phyloP scores from a whole-genome alignment of 2,329 filamentous ascomycete species.

The Davidsoniella virescens region DNA sequence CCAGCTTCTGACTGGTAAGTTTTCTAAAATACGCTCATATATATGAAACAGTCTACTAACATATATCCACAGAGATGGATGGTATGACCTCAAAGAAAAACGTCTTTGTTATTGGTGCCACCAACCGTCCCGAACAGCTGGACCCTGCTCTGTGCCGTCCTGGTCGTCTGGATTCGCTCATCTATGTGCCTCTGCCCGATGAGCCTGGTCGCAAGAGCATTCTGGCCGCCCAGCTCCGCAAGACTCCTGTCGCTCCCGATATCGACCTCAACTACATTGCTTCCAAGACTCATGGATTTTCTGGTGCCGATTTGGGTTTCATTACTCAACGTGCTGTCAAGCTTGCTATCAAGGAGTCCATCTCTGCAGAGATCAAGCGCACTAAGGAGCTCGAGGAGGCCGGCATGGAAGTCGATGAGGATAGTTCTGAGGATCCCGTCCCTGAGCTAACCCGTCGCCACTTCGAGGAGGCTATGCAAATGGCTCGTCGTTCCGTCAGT shows the following conservation, averaged over 20 bases:
- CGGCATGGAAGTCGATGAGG: conserved; percentile 54
- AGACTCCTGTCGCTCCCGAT: conserved; percentile 81
- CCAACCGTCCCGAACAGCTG: conserved; percentile 96
- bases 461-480: conserved; percentile 97
- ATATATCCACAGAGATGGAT: conserved; percentile 61
- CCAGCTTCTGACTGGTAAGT: conserved; percentile 87
- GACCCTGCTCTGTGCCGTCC: conserved; percentile 96
- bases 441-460: conserved; percentile 90
- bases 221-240: conserved; percentile 89
- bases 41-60: conserved; percentile 25
- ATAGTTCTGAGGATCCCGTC: conserved; percentile 79
- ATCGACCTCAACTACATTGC: conserved; percentile 86
- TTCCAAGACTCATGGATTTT: conserved; percentile 95
- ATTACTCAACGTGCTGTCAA: conserved; percentile 98
- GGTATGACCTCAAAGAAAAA: conserved; percentile 99
- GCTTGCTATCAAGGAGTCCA: conserved; percentile 97
- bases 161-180: conserved; percentile 93
- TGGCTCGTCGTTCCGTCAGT: conserved; percentile 80
- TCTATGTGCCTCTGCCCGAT: conserved; percentile 94
- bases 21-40: conserved; percentile 2
- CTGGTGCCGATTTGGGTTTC: conserved; percentile 97
- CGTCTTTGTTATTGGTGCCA: conserved; percentile 97
- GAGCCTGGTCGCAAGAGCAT: conserved; percentile 79
- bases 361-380: conserved; percentile 74
- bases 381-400: conserved; percentile 76